These are phyloP conservation scores for Stachybotrys elegans DNA, from an alignment of 2,329 filamentous ascomycete genomes.

Conservation along the genomic window DNA sequence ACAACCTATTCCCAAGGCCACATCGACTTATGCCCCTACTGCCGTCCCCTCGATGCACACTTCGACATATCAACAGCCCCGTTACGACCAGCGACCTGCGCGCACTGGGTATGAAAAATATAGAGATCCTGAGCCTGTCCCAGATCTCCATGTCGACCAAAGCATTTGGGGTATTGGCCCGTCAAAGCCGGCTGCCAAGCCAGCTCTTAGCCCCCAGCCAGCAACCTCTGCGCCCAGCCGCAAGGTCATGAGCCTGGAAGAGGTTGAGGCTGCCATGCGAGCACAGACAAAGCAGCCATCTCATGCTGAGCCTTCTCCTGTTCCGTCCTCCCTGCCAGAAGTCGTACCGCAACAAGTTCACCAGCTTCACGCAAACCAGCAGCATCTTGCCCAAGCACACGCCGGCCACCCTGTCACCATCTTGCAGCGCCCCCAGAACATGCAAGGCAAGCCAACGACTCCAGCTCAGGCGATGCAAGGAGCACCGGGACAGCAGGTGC, in stretches of 20 bases:
- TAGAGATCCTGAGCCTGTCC: slow-evolving; percentile 74
- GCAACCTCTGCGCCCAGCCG: slow-evolving; percentile 35
- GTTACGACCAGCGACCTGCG: slow-evolving; percentile 48
- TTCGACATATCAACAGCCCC: slow-evolving; percentile 16
- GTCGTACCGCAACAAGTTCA: slow-evolving; percentile 15
- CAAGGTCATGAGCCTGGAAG: slow-evolving; percentile 93
- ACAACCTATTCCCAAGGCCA: slow-evolving; percentile 47
- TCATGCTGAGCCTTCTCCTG: slow-evolving; percentile 21
- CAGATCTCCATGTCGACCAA: slow-evolving; percentile 87
- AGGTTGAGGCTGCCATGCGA: slow-evolving; percentile 92
- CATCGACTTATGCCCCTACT: slow-evolving; percentile 28
- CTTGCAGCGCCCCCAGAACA: slow-evolving; percentile 47
- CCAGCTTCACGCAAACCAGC: slow-evolving; percentile 16
- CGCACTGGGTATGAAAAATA: slow-evolving; percentile 91
- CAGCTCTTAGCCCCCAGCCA: slow-evolving; percentile 23
- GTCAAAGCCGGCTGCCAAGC: slow-evolving; percentile 32
- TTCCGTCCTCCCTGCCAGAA: slow-evolving; percentile 25
- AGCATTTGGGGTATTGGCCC: slow-evolving; percentile 83
- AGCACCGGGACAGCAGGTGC: slow-evolving; percentile 26
- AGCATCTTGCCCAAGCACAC: slow-evolving; percentile 24
- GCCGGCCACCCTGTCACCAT: slow-evolving; percentile 50
- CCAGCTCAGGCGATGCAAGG: slow-evolving; percentile 19
- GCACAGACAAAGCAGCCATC: slow-evolving; percentile 55
- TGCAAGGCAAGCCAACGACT: slow-evolving; percentile 33
- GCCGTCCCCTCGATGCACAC: slow-evolving; percentile 24